These are phyloP conservation scores for Boechera retrofracta DNA, from an alignment of 345 rosid genomes.

Conservation along the genomic window DNA sequence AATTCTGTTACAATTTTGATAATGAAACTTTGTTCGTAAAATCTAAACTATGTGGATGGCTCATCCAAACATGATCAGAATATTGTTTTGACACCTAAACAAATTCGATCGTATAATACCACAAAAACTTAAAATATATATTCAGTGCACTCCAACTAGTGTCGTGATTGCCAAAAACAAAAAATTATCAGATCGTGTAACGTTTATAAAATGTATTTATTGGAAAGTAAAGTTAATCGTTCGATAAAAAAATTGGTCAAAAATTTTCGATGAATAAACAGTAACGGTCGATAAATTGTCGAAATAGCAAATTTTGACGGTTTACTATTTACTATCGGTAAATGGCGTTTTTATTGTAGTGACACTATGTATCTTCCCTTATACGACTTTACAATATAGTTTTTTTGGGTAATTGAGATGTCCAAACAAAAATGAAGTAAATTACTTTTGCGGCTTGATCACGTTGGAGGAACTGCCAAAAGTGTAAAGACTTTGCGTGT, in stretches of 20 bases:
- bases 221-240: background rate
- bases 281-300: no score
- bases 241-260: background rate
- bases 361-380: no score
- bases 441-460: conserved; percentile 33
- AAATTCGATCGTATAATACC: background rate
- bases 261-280: no score
- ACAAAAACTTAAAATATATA: background rate
- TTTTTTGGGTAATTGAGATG: background rate
- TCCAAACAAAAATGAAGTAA: background rate
- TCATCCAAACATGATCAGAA: conserved; percentile 12
- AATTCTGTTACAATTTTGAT: background rate
- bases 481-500: conserved; percentile 38
- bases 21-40: background rate
- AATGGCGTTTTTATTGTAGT: no score
- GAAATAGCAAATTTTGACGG: no score
- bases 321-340: no score
- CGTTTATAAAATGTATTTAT: background rate
- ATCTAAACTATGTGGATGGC: background rate
- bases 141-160: background rate
- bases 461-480: conserved; percentile 36
- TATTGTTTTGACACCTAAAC: background rate
- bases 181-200: background rate
- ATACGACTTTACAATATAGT: no score
- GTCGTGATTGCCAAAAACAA: background rate